Evolutionary conservation across 148 eudicot genomes (phyloP).

Genomic region (Rhododendron simsii): DNA sequence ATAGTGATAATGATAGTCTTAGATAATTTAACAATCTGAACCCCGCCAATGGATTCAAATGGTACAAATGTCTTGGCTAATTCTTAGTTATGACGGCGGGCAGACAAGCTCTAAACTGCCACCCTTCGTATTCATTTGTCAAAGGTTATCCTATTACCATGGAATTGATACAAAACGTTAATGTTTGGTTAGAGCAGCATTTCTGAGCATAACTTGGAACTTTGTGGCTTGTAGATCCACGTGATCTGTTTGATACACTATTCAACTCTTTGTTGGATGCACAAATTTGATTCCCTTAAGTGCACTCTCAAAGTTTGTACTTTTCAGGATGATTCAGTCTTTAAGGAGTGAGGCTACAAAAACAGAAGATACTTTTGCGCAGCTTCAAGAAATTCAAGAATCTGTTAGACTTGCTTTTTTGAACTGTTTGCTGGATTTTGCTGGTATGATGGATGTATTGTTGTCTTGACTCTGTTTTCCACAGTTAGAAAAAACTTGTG

Average conservation of each 20-base stretch:
- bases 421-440: slow-evolving; percentile 88
- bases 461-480: neutral
- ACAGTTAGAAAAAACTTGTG: neutral
- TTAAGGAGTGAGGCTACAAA: slow-evolving; percentile 67
- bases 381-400: slow-evolving; percentile 92
- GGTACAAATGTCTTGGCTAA: neutral
- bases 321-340: slow-evolving; percentile 81
- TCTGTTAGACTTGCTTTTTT: slow-evolving; percentile 84
- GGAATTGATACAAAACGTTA: neutral
- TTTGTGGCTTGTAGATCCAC: neutral
- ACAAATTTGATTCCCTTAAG: neutral
- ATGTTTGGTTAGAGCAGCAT: neutral
- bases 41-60: neutral
- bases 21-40: neutral
- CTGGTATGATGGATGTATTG: slow-evolving; percentile 48
- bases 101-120: neutral
- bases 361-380: slow-evolving; percentile 73
- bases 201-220: neutral
- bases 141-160: too few relatives aligned
- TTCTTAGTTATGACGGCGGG: neutral
- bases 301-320: slow-evolving; percentile 5
- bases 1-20: neutral
- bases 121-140: neutral
- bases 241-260: neutral
- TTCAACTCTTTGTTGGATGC: neutral